Evolutionary conservation across 2,329 filamentous ascomycete species (phyloP).

Genomic region (Apiospora hydei): DNA sequence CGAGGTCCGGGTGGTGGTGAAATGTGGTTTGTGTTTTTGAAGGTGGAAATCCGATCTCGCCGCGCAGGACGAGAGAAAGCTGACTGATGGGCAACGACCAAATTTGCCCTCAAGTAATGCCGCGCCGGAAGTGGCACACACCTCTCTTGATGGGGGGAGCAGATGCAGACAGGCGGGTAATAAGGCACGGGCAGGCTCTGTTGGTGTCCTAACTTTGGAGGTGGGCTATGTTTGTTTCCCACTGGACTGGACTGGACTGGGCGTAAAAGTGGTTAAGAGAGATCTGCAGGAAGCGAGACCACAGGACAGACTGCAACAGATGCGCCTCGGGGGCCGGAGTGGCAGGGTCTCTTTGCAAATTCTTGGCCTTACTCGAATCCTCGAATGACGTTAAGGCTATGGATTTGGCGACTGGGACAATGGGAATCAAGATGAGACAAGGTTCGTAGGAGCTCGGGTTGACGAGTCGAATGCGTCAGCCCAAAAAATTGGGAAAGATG

Average conservation of each 20-base stretch:
- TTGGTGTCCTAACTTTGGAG: slow-evolving; percentile 1
- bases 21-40: background rate
- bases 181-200: slow-evolving; percentile 10
- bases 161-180: slow-evolving; percentile 18
- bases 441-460: slow-evolving; percentile 20
- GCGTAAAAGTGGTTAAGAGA: slow-evolving; percentile 17
- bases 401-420: slow-evolving; percentile 19
- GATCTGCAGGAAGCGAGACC: slow-evolving; percentile 15
- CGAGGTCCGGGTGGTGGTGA: background rate
- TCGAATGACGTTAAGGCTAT: slow-evolving; percentile 16
- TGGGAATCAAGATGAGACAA: slow-evolving; percentile 18
- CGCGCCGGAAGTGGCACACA: slow-evolving; percentile 21
- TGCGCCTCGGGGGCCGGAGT: slow-evolving; percentile 5
- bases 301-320: background rate
- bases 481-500: slow-evolving; percentile 6
- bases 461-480: slow-evolving; percentile 20
- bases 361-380: slow-evolving; percentile 8
- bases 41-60: slow-evolving; percentile 3
- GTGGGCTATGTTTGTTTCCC: slow-evolving; percentile 20
- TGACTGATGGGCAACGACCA: slow-evolving; percentile 8
- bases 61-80: slow-evolving; percentile 1
- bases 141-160: background rate
- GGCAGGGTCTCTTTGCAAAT: slow-evolving; percentile 9
- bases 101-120: slow-evolving; percentile 21
- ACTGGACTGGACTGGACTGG: background rate